Evolutionary conservation across 2,329 filamentous ascomycete species (phyloP).

Genomic region (Ceratocystis albifundus): DNA sequence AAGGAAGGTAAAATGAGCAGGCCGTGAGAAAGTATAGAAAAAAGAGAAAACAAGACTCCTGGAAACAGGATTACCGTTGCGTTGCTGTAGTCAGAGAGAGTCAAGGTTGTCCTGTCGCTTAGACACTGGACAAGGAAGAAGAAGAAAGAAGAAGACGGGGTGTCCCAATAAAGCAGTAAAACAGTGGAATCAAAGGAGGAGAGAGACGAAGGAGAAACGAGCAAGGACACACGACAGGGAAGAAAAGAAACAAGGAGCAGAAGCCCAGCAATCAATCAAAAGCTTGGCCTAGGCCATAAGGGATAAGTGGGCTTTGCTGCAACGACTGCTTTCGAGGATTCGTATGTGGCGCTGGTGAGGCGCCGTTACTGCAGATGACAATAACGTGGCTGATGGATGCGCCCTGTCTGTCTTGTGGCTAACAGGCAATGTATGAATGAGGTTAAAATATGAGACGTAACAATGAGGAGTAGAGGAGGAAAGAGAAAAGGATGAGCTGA

Average conservation of each 20-base stretch:
- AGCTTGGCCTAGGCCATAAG: background rate
- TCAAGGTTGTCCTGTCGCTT: conserved; percentile 4
- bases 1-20: conserved; percentile 3
- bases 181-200: background rate
- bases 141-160: conserved; percentile 8
- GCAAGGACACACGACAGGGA: background rate
- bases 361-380: background rate
- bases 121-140: conserved; percentile 1
- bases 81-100: conserved; percentile 10
- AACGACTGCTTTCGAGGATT: background rate
- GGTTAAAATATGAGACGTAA: background rate
- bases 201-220: conserved; percentile 1
- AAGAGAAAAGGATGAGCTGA: background rate
- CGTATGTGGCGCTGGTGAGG: background rate
- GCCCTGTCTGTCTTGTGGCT: background rate
- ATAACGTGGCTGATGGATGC: background rate
- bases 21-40: background rate
- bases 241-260: conserved; percentile 1
- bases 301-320: background rate
- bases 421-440: background rate
- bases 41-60: conserved; percentile 1
- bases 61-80: conserved; percentile 1
- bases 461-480: background rate
- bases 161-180: background rate
- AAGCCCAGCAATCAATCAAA: conserved; percentile 8